Evolutionary conservation across 140 eudicot species (phyloP), one percentile per base, ranked within the genome.

Genomic region (Erigeron philadelphicus): DNA sequence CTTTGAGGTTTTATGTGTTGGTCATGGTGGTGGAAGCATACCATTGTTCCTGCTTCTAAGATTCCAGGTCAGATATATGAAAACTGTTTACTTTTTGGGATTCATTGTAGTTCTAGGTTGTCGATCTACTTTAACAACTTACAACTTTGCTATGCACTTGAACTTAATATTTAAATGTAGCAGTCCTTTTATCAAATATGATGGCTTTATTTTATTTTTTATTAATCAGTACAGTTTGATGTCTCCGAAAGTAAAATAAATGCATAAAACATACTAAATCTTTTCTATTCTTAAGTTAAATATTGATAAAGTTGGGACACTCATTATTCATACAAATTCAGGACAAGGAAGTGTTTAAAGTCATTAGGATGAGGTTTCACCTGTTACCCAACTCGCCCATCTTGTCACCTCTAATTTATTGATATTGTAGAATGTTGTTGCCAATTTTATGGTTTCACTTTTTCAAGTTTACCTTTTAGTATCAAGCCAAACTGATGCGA

Each of bases 1-100:
- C 64, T 48, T 67, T 86, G 96, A 84, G 55, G 69, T 92, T 48
- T 75, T 92, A 72, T 92, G 98, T 84, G 76, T 92, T 1, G 95
- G 98, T 42, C 96, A 92, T 78, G 95, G 98, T 76, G 98, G 98
- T 40, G 98, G 98, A 76, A 92, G 96, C 85, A 81, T 92, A 52
- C 98, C 98, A 1, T 68, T 92, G 60, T 92, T 86, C 76, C 68
- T 92, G 95, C 98, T 64, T 74, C 74, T 70, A 81, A 84, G 74
- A 79, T 92, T 59, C 84, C 68, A 83, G 96, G 98, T 92, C 49
- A 47, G 83, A 61, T 31, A 17, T 43, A 16, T 69, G n/a, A 70
- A 49, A 23, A 9, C 19, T n/a, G 45, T 56, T 53, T 5, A 66
- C 4, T 61, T 44, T 57, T 0, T 53, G 7, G 46, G 56, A 21